phyloP scores from a whole-genome alignment of 441 rosid species.

The Syzygium malaccense region DNA sequence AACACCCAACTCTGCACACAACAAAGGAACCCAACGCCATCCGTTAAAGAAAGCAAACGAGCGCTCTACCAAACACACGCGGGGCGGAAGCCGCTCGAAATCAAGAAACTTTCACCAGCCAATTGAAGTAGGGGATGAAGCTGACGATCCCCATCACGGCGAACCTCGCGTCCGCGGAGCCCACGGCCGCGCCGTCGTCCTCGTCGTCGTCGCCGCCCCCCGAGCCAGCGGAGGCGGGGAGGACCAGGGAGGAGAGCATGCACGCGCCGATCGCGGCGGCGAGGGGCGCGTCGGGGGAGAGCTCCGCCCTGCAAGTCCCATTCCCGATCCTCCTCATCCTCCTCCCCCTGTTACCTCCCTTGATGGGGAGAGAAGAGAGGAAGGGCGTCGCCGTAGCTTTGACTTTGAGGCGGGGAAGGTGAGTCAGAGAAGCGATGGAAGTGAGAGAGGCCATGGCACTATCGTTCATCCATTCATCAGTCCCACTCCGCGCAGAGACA shows the following conservation, averaged over 20 bases:
- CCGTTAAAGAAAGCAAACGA: not conserved
- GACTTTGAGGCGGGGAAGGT: not conserved
- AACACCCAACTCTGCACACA: constrained; percentile 80
- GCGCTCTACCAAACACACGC: not conserved
- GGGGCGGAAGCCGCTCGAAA: not conserved
- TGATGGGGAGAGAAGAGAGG: constrained; percentile 4
- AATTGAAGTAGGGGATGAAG: constrained; percentile 90
- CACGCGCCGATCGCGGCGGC: constrained; percentile 73
- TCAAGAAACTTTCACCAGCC: constrained; percentile 51
- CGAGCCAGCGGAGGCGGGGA: constrained; percentile 30
- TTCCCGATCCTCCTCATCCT: not conserved
- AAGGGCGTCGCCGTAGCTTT: constrained; percentile 8
- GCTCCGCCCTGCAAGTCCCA: constrained; percentile 59
- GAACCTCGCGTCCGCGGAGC: constrained; percentile 63
- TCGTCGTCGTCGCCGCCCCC: constrained; percentile 31
- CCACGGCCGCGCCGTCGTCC: constrained; percentile 37
- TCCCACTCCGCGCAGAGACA: not conserved
- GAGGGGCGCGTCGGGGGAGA: constrained; percentile 64
- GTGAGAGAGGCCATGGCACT: not conserved
- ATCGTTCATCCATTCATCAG: not conserved
- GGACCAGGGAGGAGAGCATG: constrained; percentile 60
- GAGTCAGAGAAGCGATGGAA: not conserved
- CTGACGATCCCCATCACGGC: constrained; percentile 86
- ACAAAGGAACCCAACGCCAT: not conserved
- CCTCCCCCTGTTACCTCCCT: not conserved